phyloP scores from a whole-genome alignment of 2,329 filamentous ascomycete genomes.

The Calonectria pauciramosa region DNA sequence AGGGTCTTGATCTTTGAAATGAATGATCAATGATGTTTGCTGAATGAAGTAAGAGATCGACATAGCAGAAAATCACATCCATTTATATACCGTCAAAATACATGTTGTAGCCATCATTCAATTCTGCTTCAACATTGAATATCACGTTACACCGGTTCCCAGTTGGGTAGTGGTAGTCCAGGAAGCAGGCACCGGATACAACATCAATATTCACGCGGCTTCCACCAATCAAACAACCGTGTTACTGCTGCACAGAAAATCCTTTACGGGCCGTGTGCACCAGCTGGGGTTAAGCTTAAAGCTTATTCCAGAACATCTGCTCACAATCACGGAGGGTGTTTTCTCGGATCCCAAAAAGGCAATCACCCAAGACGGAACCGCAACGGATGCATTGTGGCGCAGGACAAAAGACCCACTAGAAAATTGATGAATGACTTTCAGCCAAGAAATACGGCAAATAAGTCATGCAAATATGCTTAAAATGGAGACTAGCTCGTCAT shows the following conservation, averaged over 20 bases:
- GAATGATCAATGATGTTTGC: not conserved
- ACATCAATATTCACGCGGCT: not conserved
- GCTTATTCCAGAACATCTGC: not conserved
- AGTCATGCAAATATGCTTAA: not conserved
- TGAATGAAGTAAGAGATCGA: not conserved
- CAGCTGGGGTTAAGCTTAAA: not conserved
- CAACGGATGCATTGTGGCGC: not conserved
- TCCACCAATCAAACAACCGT: slow-evolving; percentile 8
- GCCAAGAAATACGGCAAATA: not conserved
- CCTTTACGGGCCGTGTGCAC: not conserved
- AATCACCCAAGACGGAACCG: not conserved
- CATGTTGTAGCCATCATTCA: not conserved
- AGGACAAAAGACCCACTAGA: not conserved
- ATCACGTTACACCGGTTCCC: not conserved
- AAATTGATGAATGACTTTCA: not conserved
- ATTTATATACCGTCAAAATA: not conserved
- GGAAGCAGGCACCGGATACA: slow-evolving; percentile 11
- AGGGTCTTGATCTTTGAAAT: not conserved
- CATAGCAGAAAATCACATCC: not conserved
- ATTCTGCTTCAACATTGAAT: not conserved
- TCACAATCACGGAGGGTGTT: not conserved
- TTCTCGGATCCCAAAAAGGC: not conserved
- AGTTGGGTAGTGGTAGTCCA: slow-evolving; percentile 4
- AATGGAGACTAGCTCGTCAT: not conserved
- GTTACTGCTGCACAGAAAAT: not conserved